Conservation (phyloP, 2,329 filamentous ascomycete species). For the Decorospora gaudefroyi region DNA sequence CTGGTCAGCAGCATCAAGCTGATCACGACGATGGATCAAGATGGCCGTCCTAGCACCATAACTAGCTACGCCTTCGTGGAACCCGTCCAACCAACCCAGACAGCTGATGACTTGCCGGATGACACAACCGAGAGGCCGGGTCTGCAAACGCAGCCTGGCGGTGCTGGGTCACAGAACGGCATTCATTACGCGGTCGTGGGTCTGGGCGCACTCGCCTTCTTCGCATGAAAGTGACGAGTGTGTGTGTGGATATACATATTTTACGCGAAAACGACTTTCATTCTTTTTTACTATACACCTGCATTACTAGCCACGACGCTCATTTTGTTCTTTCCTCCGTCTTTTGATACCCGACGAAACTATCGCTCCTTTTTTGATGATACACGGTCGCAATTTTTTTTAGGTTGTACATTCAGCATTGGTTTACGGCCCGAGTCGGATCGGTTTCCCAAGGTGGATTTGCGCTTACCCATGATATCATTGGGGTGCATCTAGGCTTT, state of each 20-base stretch:
- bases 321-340: too few species aligned
- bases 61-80: conserved; percentile 53
- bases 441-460: too few species aligned
- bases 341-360: too few species aligned
- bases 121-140: conserved; percentile 36
- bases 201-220: conserved; percentile 41
- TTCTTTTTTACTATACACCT: too few species aligned
- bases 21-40: conserved; percentile 39
- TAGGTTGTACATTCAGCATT: too few species aligned
- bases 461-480: too few species aligned
- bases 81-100: conserved; percentile 29
- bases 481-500: too few species aligned
- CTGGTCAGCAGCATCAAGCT: conserved; percentile 49
- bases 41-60: conserved; percentile 47
- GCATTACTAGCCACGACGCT: too few species aligned
- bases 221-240: conserved; percentile 14
- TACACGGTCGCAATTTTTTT: too few species aligned
- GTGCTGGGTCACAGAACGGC: conserved; percentile 34
- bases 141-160: conserved; percentile 50
- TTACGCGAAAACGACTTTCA: conserved; percentile 9
- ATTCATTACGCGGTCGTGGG: conserved; percentile 37
- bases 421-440: too few species aligned
- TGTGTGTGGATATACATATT: not conserved
- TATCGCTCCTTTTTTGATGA: too few species aligned
- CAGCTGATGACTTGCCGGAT: conserved; percentile 8